Evolutionary conservation across 495 filamentous ascomycete genomes (phyloP).

Genomic region (Acidomyces sp.): DNA sequence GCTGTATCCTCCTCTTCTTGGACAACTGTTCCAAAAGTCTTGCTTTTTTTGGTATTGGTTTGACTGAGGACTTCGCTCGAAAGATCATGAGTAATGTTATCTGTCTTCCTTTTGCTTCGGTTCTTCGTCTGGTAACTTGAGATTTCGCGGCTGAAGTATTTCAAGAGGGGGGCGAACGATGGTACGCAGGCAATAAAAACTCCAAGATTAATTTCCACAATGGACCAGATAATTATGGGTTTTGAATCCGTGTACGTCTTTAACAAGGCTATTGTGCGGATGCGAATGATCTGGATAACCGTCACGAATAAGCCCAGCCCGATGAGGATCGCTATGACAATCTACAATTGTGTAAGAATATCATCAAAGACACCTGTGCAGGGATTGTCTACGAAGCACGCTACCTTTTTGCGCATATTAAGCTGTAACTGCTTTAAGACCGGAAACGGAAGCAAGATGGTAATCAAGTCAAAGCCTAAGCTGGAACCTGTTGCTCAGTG

Average conservation of each 20-base stretch:
- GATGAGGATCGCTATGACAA: slow-evolving; percentile 2
- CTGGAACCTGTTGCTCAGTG: no score
- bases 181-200: slow-evolving; percentile 16
- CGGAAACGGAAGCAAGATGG: slow-evolving; percentile 12
- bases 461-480: slow-evolving; percentile 12
- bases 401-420: slow-evolving; percentile 11
- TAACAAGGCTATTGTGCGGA: slow-evolving; percentile 10
- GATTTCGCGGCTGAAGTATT: not conserved
- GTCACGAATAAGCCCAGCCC: slow-evolving; percentile 16
- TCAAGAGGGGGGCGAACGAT: slow-evolving; percentile 9
- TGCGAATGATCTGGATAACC: slow-evolving; percentile 12
- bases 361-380: no score
- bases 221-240: slow-evolving; percentile 18
- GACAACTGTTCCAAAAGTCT: not conserved
- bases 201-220: slow-evolving; percentile 16
- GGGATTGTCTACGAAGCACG: no score
- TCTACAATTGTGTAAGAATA: no score
- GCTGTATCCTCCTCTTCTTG: not conserved
- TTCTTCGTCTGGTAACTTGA: not conserved
- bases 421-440: slow-evolving; percentile 10
- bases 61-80: no score
- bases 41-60: not conserved
- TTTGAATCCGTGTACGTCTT: slow-evolving; percentile 9
- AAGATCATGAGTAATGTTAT: not conserved
- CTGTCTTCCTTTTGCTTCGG: not conserved